Base-by-base conservation (phyloP, 108 stramenopile species). In the Mayamaea pseudoterrestris region DNA sequence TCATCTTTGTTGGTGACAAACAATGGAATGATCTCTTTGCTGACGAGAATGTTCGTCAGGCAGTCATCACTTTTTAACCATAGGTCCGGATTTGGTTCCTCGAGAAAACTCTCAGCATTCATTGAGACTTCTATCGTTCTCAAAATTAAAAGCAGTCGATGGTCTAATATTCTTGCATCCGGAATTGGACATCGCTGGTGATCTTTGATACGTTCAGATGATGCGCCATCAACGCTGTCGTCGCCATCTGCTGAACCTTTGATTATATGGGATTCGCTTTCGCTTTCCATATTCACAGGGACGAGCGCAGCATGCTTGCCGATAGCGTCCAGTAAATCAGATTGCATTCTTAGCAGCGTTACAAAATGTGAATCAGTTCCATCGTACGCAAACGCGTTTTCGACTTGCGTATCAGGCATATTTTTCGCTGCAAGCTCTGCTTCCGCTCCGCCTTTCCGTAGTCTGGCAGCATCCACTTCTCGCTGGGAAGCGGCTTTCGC, bases 101-200 rank as follows among this genome's bases (percentile, higher is more conserved):
- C 32, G 6, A 23, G 3, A 14, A 18, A 25, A 29, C 16, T 39
- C 4, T 21, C 31, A 22, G 46, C 41, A n/a, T n/a, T n/a, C n/a
- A n/a, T n/a, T n/a, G n/a, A n/a, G n/a, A n/a, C n/a, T 48, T 76
- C 72, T 8, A 84, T 65, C 35, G 57, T 41, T 27, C 50, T 27
- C 5, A 84, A 52, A n/a, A 74, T 30, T 3, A 56, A 36, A n/a
- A 63, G 41, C 22, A 84, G 61, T 18, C 78, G 64, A 57, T 60
- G 52, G 57, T 80, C 73, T 26, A 84, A 55, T 36, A 74, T 48
- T 27, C 71, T 61, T 12, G 83, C 66, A 62, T 84, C 83, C 3
- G 83, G 83, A 55, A 84, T 71, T 5, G 74, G 64, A 23, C 78
- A 44, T 16, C 17, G 16, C 7, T 16, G 13, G 17, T 16, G n/a